These are phyloP conservation scores for Ascochyta fabae DNA, from an alignment of 2,329 filamentous ascomycete genomes.

Conservation along the genomic window DNA sequence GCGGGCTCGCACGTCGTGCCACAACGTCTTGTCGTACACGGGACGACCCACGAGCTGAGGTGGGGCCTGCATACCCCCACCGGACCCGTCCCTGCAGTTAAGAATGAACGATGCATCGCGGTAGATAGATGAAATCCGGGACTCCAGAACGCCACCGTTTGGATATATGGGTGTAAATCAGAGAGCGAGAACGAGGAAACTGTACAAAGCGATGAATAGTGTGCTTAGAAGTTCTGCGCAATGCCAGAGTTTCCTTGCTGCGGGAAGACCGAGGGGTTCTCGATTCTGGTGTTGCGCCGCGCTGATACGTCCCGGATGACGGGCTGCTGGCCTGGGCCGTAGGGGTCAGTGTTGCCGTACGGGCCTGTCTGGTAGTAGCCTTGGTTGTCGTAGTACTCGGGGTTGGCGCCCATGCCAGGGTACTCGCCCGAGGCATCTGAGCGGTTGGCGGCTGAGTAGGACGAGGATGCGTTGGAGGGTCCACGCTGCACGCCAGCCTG, in stretches of 20 bases:
- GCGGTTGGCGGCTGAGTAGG: constrained; percentile 81
- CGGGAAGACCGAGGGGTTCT: constrained; percentile 86
- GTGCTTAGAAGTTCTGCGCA: constrained; percentile 86
- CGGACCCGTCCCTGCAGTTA: constrained; percentile 17
- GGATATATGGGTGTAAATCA: constrained; percentile 18
- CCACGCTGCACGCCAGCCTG: constrained; percentile 77
- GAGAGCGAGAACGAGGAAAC: constrained; percentile 4
- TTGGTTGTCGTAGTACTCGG: constrained; percentile 61
- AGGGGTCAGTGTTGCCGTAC: constrained; percentile 63
- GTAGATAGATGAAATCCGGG: constrained; percentile 2
- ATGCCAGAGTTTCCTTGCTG: constrained; percentile 92
- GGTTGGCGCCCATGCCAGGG: constrained; percentile 54
- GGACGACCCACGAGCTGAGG: constrained; percentile 13
- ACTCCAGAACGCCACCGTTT: constrained; percentile 18
- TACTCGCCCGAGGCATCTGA: constrained; percentile 70
- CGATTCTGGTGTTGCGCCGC: constrained; percentile 90
- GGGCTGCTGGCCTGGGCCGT: constrained; percentile 66
- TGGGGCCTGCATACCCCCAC: constrained; percentile 17
- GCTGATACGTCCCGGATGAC: constrained; percentile 94
- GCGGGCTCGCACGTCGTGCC: constrained; percentile 5
- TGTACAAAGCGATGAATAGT: constrained; percentile 11
- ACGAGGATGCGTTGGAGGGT: constrained; percentile 93
- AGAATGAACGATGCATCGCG: constrained; percentile 15
- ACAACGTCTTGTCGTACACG: constrained; percentile 13
- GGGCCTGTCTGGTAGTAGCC: constrained; percentile 63